phyloP scores from a whole-genome alignment of 495 filamentous ascomycete species.

The Talaromyces proteolyticus region DNA sequence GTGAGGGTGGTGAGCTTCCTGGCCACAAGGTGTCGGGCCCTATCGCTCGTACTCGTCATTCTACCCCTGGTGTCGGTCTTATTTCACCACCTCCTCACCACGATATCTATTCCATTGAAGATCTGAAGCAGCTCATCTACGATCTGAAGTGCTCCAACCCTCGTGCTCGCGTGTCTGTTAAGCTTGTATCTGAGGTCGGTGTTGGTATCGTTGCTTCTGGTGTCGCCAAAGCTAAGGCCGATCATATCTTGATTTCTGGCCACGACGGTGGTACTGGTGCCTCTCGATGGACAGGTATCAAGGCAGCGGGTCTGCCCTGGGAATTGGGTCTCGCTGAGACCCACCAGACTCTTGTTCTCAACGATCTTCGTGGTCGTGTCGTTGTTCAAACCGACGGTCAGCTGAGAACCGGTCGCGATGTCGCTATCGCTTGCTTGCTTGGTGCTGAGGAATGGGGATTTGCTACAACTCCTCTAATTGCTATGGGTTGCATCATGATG shows the following conservation, averaged over 20 bases:
- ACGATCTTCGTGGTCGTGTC: slow-evolving; percentile 94
- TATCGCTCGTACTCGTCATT: slow-evolving; percentile 94
- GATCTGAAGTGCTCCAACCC: slow-evolving; percentile 98
- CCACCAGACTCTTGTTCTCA: slow-evolving; percentile 97
- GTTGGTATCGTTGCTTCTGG: slow-evolving; percentile 98
- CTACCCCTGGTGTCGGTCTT: slow-evolving; percentile 95
- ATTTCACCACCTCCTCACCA: slow-evolving; percentile 99
- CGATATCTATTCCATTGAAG: slow-evolving; percentile 99
- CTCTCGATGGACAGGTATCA: slow-evolving; percentile 98
- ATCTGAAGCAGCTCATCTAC: slow-evolving; percentile 98
- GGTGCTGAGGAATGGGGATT: slow-evolving; percentile 99
- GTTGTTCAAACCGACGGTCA: slow-evolving; percentile 98
- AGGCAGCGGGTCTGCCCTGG: slow-evolving; percentile 98
- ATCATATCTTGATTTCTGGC: slow-evolving; percentile 96
- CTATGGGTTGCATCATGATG: slow-evolving; percentile 98
- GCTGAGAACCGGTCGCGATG: slow-evolving; percentile 86
- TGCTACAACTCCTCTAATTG: slow-evolving; percentile 94
- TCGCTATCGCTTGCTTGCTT: slow-evolving; percentile 93
- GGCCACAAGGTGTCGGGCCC: slow-evolving; percentile 97
- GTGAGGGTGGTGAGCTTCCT: slow-evolving; percentile 96
- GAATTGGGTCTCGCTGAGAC: slow-evolving; percentile 97
- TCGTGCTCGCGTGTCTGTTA: slow-evolving; percentile 91
- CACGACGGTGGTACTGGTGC: slow-evolving; percentile 98
- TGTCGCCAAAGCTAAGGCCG: slow-evolving; percentile 97
- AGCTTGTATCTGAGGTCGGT: slow-evolving; percentile 96